Percentiles rank a stretch among this genome's conserved stretches.
These are phyloP conservation scores for Aspergillus sclerotialis DNA, from an alignment of 2,329 filamentous ascomycete species.

Conservation along the genomic window DNA sequence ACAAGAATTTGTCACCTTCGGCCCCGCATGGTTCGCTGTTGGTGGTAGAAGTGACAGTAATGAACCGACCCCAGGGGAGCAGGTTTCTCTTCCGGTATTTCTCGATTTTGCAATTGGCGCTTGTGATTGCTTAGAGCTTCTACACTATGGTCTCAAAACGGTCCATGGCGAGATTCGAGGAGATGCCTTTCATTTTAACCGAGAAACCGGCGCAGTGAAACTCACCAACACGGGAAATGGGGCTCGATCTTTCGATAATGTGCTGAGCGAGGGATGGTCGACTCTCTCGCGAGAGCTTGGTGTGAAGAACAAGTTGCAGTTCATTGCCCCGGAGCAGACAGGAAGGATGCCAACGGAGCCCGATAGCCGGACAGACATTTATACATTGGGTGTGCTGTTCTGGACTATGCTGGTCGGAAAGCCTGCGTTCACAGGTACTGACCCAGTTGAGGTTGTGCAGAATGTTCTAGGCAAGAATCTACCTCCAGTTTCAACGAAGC, in stretches of 20 bases:
- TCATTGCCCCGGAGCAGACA: constrained; percentile 91
- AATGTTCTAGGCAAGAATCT: constrained; percentile 75
- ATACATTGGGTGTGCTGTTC: constrained; percentile 81
- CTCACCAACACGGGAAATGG: constrained; percentile 83
- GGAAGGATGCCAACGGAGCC: constrained; percentile 88
- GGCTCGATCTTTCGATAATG: constrained; percentile 81
- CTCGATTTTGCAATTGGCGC: constrained; percentile 89
- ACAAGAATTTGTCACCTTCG: constrained; percentile 64
- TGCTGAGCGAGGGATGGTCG: constrained; percentile 82
- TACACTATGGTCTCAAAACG: constrained; percentile 82
- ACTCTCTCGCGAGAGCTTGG: constrained; percentile 74
- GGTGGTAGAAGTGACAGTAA: constrained; percentile 43
- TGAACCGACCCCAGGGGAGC: constrained; percentile 46
- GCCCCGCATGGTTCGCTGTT: constrained; percentile 63
- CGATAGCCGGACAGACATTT: constrained; percentile 87
- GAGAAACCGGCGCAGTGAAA: constrained; percentile 63
- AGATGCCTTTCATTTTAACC: constrained; percentile 83
- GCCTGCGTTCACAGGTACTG: constrained; percentile 70
- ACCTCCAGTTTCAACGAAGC: constrained; percentile 65
- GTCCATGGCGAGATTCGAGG: constrained; percentile 87
- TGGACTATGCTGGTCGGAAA: constrained; percentile 78
- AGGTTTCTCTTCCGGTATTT: constrained; percentile 67
- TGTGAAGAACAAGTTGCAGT: constrained; percentile 81
- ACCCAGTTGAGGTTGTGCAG: constrained; percentile 84
- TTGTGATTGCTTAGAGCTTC: constrained; percentile 73